phyloP scores from a whole-genome alignment of 2,329 filamentous ascomycete species.

The Aureobasidium sp. region DNA sequence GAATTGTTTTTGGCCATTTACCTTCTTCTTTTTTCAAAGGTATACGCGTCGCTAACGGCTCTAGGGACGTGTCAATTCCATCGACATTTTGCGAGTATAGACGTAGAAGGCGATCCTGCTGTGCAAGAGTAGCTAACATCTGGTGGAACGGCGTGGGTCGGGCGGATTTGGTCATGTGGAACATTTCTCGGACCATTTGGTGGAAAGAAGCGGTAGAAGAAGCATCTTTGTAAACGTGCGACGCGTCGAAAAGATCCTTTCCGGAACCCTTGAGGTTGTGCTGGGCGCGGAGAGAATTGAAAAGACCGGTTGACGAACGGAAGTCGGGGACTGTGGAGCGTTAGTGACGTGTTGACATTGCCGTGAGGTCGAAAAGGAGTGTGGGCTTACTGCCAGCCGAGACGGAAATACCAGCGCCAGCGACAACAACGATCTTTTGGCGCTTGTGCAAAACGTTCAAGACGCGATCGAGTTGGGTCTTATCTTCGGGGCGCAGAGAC shows the following conservation, averaged over 20 bases:
- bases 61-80: conserved; percentile 78
- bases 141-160: conserved; percentile 86
- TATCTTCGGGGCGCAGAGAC: conserved; percentile 47
- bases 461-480: conserved; percentile 58
- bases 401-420: conserved; percentile 93
- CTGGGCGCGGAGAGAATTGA: conserved; percentile 73
- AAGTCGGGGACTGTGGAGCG: conserved; percentile 72
- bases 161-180: conserved; percentile 66
- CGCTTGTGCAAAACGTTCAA: conserved; percentile 71
- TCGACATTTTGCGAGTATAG: conserved; percentile 97
- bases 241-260: conserved; percentile 93
- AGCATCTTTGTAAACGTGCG: conserved; percentile 93
- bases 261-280: conserved; percentile 90
- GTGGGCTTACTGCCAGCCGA: conserved; percentile 71
- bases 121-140: conserved; percentile 78
- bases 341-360: conserved; percentile 16
- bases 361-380: conserved; percentile 14
- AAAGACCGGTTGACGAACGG: conserved; percentile 81
- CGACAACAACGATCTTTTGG: conserved; percentile 94
- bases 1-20: conserved; percentile 88
- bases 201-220: conserved; percentile 85
- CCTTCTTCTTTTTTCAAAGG: conserved; percentile 60
- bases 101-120: conserved; percentile 77
- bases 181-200: conserved; percentile 87
- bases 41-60: conserved; percentile 69